A percentile compares a stretch with the other conserved stretches of the same genome.
phyloP scores from a whole-genome alignment of 306 rosid genomes.

The Amphicarpaea edgeworthii region DNA sequence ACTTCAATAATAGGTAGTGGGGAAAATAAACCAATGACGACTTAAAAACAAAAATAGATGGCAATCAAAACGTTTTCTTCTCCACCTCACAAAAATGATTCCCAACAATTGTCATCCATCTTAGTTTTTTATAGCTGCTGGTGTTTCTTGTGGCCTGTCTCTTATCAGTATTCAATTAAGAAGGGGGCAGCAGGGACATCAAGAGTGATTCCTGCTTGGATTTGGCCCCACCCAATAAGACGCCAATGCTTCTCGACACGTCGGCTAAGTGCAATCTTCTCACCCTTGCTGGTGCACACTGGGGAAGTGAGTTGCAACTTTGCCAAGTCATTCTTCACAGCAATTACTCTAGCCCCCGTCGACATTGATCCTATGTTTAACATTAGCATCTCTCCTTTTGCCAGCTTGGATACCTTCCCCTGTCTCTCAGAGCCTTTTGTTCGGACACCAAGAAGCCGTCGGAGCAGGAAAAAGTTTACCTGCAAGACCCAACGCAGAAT shows the following conservation, averaged over 20 bases:
- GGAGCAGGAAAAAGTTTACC: constrained; percentile 95
- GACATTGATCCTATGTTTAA: constrained; percentile 99
- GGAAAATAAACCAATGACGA: not conserved
- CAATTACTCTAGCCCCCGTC: constrained; percentile 84
- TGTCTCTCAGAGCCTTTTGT: constrained; percentile 92
- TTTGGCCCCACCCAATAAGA: constrained; percentile 96
- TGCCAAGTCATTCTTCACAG: constrained; percentile 88
- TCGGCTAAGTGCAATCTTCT: constrained; percentile 92
- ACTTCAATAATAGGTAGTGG: constrained; percentile 39
- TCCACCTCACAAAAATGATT: constrained; percentile 56
- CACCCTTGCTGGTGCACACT: constrained; percentile 95
- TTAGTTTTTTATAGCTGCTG: constrained; percentile 33
- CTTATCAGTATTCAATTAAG: constrained; percentile 21
- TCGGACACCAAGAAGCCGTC: constrained; percentile 91
- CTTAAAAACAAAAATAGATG: constrained; percentile 15
- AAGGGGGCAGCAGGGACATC: constrained; percentile 67
- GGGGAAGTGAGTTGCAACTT: constrained; percentile 93
- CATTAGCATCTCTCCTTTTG: constrained; percentile 91
- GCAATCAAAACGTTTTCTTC: constrained; percentile 46
- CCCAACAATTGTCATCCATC: constrained; percentile 48
- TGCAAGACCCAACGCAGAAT: constrained; percentile 49
- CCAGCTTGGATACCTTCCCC: constrained; percentile 89
- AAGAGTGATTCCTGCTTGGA: constrained; percentile 90
- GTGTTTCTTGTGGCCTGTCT: constrained; percentile 30
- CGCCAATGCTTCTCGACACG: constrained; percentile 99